Evolutionary conservation across 2,329 filamentous ascomycete genomes (phyloP).

Genomic region (Aspergillus clavatus): DNA sequence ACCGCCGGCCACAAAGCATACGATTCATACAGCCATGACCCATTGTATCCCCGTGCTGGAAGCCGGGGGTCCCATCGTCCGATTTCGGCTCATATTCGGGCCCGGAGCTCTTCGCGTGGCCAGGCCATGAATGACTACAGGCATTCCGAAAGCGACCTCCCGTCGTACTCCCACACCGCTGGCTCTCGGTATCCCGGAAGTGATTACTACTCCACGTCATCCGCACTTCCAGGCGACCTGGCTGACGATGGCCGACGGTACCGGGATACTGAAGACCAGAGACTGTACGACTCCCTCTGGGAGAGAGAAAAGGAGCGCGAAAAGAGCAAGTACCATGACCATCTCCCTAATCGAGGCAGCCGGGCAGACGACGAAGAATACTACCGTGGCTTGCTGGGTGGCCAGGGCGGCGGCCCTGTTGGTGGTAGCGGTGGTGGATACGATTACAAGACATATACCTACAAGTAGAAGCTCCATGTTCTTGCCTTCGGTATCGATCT

Average conservation of each 20-base stretch:
- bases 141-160: conserved; percentile 34
- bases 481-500: neutral
- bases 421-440: conserved; percentile 15
- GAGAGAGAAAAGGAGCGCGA: conserved; percentile 28
- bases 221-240: conserved; percentile 19
- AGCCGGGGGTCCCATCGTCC: conserved; percentile 15
- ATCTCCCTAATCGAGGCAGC: conserved; percentile 19
- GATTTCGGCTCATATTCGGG: conserved; percentile 12
- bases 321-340: conserved; percentile 24
- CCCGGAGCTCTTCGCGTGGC: conserved; percentile 32
- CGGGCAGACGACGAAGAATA: conserved; percentile 37
- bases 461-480: conserved; percentile 15
- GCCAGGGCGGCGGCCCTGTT: conserved; percentile 25
- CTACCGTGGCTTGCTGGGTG: conserved; percentile 32
- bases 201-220: conserved; percentile 25
- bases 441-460: conserved; percentile 25
- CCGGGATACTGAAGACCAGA: conserved; percentile 21
- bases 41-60: conserved; percentile 20
- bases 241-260: conserved; percentile 24
- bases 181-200: conserved; percentile 18
- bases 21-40: conserved; percentile 42
- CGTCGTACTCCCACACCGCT: conserved; percentile 16
- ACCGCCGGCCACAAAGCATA: conserved; percentile 56
- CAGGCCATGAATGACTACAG: conserved; percentile 25
- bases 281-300: conserved; percentile 24